phyloP scores from a whole-genome alignment of 108 stramenopile species.

The Licmophora abbreviata region DNA sequence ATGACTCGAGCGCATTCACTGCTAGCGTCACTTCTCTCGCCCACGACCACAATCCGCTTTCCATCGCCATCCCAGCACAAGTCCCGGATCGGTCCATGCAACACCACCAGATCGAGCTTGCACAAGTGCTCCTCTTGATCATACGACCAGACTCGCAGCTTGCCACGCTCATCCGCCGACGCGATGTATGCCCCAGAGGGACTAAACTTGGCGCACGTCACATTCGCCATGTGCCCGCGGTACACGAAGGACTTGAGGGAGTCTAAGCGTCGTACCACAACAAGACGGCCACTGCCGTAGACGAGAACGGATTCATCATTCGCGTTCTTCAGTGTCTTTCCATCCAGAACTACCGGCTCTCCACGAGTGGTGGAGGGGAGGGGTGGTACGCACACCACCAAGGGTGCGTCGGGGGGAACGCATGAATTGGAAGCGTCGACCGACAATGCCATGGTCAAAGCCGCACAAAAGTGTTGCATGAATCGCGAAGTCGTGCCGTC shows the following conservation, averaged over 20 bases:
- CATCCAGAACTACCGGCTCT: constrained; percentile 58
- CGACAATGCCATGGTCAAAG: too few species aligned
- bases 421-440: constrained; percentile 67
- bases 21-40: constrained; percentile 11
- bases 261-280: constrained; percentile 43
- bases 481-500: too few species aligned
- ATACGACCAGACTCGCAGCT: constrained; percentile 86
- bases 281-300: constrained; percentile 44
- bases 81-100: constrained; percentile 81
- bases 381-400: constrained; percentile 41
- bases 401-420: constrained; percentile 49
- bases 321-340: constrained; percentile 47
- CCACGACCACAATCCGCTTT: constrained; percentile 43
- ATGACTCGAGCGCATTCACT: constrained; percentile 39
- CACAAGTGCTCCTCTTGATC: constrained; percentile 90
- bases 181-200: constrained; percentile 89
- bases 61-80: constrained; percentile 93
- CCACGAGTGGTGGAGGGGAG: constrained; percentile 62
- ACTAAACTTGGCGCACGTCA: constrained; percentile 60
- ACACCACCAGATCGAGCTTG: constrained; percentile 49
- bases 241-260: constrained; percentile 62
- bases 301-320: constrained; percentile 43
- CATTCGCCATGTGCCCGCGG: constrained; percentile 81
- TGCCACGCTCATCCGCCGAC: constrained; percentile 77
- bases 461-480: too few species aligned